These are phyloP conservation scores for Apiospora malaysiana DNA, from an alignment of 2,329 filamentous ascomycete genomes.

Conservation along the genomic window DNA sequence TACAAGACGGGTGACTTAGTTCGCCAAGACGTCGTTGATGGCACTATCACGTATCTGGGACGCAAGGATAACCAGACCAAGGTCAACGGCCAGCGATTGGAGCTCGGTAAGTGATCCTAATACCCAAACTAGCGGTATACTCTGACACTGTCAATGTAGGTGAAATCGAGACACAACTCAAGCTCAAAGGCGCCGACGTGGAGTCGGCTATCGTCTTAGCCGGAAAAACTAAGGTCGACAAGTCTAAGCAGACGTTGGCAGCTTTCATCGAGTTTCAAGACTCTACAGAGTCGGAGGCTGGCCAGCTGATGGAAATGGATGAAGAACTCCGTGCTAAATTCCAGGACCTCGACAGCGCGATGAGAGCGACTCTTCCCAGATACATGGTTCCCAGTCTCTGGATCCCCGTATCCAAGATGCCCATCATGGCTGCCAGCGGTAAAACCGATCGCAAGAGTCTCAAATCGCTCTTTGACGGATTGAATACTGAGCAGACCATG, in stretches of 20 bases:
- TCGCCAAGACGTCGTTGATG: constrained; percentile 34
- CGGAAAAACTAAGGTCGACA: constrained; percentile 20
- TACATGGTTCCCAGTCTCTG: constrained; percentile 25
- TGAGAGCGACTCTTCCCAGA: constrained; percentile 19
- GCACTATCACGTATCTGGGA: constrained; percentile 43
- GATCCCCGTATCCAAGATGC: constrained; percentile 23
- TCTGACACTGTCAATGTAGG: neutral
- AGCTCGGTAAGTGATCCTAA: constrained; percentile 33
- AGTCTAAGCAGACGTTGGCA: constrained; percentile 5
- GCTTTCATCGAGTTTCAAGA: constrained; percentile 8
- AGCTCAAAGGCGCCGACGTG: constrained; percentile 14
- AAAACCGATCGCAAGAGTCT: constrained; percentile 26
- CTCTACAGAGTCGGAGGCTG: neutral
- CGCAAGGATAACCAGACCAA: constrained; percentile 58
- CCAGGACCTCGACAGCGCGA: neutral
- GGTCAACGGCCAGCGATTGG: constrained; percentile 54
- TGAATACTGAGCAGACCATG: constrained; percentile 1
- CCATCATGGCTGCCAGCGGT: constrained; percentile 21
- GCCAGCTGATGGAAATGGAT: neutral
- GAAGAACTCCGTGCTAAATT: constrained; percentile 7
- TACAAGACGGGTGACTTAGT: constrained; percentile 45
- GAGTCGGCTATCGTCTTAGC: constrained; percentile 22
- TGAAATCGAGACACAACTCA: constrained; percentile 12
- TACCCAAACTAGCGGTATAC: no score
- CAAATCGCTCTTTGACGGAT: neutral